A percentile compares a stretch with the other conserved stretches of the same genome.
phyloP scores from a whole-genome alignment of 805 yeast species.

The Saturnispora quitensis region DNA sequence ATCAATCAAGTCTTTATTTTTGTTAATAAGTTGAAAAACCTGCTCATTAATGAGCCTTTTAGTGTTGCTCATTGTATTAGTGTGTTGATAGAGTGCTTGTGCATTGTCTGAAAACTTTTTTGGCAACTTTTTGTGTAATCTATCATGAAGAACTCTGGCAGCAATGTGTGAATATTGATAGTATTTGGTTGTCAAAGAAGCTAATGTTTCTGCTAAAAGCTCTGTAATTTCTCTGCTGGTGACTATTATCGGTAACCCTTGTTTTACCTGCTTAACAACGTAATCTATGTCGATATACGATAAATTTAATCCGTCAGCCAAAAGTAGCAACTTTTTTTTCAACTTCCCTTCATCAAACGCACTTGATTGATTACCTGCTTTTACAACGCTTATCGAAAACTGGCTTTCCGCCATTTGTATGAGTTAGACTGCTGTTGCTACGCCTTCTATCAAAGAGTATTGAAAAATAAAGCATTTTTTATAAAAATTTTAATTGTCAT shows the following conservation, averaged over 20 bases:
- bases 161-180: conserved; percentile 91
- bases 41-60: conserved; percentile 1
- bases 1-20: conserved; percentile 53
- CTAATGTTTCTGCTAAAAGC: conserved; percentile 84
- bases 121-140: conserved; percentile 78
- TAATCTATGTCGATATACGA: conserved; percentile 37
- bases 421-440: neutral
- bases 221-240: conserved; percentile 32
- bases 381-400: neutral
- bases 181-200: conserved; percentile 88
- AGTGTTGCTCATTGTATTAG: conserved; percentile 29
- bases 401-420: neutral
- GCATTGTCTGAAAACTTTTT: conserved; percentile 68
- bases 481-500: neutral
- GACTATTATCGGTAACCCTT: conserved; percentile 42
- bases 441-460: neutral
- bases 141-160: conserved; percentile 79
- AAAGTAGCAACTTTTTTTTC: conserved; percentile 5
- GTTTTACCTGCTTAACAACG: conserved; percentile 37
- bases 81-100: conserved; percentile 41
- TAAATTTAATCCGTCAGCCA: conserved; percentile 30
- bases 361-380: neutral
- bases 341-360: conserved; percentile 12
- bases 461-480: neutral
- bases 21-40: conserved; percentile 45